Base-by-base conservation (phyloP, 2,329 filamentous ascomycete species). In the Boeremia lycopersici region DNA sequence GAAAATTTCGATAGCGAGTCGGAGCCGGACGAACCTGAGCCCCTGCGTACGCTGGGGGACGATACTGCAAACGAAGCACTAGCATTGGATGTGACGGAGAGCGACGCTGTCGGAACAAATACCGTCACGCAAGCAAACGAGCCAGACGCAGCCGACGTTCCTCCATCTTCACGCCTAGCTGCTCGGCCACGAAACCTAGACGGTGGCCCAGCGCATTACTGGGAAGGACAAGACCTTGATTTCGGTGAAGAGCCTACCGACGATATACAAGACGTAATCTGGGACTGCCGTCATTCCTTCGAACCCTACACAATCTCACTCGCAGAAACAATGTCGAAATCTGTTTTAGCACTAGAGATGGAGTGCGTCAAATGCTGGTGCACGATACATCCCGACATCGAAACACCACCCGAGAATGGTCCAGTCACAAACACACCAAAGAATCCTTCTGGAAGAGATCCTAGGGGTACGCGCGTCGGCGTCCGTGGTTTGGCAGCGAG, bases 191-290 rank as follows among this genome's bases (percentile, higher is more conserved):
- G 53, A 13, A 76, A 78, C 44, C 67, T 77, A 2, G 75, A 77
- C 35, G 69, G 54, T 6, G 70, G 73, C 15, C 57, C 66, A 11
- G 43, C 53, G 1, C 31, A 30, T 1, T 68, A 70, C 50, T 77
- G 76, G 76, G 68, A 65, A 38, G 11, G 55, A 0, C 45, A 59
- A 29, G 61, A 58, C 19, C 38, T 69, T 0, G 51, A 76, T 53
- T 77, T 78, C 41, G 75, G 75, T 28, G 62, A 67, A 0, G 75
- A 78, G 49, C 75, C 75, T 4, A 62, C 57, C 1, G 67, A 74
- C 25, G 58, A 68, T 17, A 33, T 49, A 10, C 48, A 57, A 33
- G 64, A 72, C 25, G 52, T 43, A 1, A 19, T 48, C 1, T 74
- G 70, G 70, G 34, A 61, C 19, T 74, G 72, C 45, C 1, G 35